These are phyloP conservation scores for Cyberlindnera mycetangii DNA, from an alignment of 805 yeast species.

Conservation along the genomic window DNA sequence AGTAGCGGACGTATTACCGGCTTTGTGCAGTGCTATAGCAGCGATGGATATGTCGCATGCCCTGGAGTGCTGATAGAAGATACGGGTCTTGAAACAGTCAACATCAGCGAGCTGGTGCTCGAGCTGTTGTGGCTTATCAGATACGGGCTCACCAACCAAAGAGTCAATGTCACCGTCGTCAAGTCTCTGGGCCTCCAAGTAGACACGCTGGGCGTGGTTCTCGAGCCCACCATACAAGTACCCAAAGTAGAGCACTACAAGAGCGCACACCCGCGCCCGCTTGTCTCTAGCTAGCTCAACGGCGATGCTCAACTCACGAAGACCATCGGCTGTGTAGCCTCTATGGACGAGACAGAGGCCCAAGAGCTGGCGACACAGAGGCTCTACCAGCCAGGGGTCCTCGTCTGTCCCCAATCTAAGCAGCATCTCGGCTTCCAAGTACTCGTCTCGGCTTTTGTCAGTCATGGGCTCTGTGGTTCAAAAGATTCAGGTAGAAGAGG, in stretches of 20 bases:
- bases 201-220: not conserved
- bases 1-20: not conserved
- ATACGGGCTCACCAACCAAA: not conserved
- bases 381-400: not conserved
- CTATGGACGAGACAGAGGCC: conserved; percentile 15
- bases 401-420: not conserved
- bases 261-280: not conserved
- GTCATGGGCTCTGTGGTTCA: not conserved
- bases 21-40: not conserved
- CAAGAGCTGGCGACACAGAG: conserved; percentile 4
- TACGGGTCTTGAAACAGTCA: conserved; percentile 1
- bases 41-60: not conserved
- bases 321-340: conserved; percentile 9
- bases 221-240: conserved; percentile 1
- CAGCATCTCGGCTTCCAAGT: conserved; percentile 7
- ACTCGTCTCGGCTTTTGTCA: conserved; percentile 3
- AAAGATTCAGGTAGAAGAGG: conserved; percentile 2
- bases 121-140: not conserved
- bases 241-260: conserved; percentile 8
- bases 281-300: conserved; percentile 1
- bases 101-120: not conserved
- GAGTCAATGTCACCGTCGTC: not conserved
- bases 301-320: conserved; percentile 13
- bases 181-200: conserved; percentile 2
- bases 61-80: not conserved